These are phyloP conservation scores for Austroboletus rostrupii DNA, from an alignment of 1,284 basidiomycete species.

Conservation along the genomic window DNA sequence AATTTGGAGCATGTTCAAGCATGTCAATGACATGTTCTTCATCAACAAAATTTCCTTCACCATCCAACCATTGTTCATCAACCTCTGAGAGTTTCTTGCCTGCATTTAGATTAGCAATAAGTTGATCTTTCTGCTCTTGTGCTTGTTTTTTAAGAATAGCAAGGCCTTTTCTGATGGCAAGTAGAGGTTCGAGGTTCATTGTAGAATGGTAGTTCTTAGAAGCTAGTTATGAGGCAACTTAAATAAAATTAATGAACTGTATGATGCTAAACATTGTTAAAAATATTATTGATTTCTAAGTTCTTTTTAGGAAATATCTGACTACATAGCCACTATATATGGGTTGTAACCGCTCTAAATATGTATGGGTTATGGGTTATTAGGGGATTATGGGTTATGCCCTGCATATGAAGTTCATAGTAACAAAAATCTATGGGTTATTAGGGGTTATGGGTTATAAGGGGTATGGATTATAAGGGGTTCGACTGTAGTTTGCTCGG, in stretches of 20 bases:
- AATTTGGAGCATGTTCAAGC: not conserved
- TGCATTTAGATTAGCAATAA: not conserved
- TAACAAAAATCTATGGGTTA: not conserved
- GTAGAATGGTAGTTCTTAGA: no score
- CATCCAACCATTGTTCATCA: not conserved
- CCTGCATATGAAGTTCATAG: not conserved
- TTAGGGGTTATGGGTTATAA: not conserved
- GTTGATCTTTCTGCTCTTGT: no score
- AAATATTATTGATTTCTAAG: not conserved
- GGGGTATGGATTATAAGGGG: not conserved
- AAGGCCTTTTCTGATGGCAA: no score
- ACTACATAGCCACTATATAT: not conserved
- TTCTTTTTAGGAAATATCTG: not conserved
- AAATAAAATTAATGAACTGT: no score
- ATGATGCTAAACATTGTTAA: no score
- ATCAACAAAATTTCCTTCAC: not conserved
- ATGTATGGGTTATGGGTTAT: not conserved
- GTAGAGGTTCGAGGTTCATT: no score
- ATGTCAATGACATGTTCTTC: not conserved
- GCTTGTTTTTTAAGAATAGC: no score
- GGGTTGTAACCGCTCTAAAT: not conserved
- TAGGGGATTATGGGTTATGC: not conserved
- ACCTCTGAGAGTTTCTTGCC: not conserved
- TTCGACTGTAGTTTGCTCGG: not conserved
- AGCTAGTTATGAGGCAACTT: no score